A percentile compares a stretch with the other conserved stretches of the same genome.
These are phyloP conservation scores for Alternaria panax DNA, from an alignment of 2,329 filamentous ascomycete genomes.

Conservation along the genomic window DNA sequence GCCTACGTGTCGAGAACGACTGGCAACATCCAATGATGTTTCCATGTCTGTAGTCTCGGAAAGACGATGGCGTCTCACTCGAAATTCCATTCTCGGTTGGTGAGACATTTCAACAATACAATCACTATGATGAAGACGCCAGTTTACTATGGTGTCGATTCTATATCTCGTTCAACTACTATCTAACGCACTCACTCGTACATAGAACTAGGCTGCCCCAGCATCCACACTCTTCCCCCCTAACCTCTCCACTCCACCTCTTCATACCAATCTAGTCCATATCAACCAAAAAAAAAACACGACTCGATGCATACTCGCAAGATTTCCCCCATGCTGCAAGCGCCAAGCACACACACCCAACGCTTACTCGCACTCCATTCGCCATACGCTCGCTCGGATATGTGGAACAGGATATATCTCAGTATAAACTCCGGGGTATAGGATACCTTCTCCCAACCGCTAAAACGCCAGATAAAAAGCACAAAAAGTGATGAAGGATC, in stretches of 20 bases:
- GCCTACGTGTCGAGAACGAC: fast-evolving
- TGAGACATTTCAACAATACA: not conserved
- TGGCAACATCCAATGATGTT: not conserved
- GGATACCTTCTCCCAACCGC: conserved; percentile 32
- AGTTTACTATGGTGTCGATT: conserved; percentile 6
- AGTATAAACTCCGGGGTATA: conserved; percentile 33
- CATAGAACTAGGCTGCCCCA: not conserved
- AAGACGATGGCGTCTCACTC: not conserved
- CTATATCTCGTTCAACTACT: conserved; percentile 2
- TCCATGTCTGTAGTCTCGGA: not conserved
- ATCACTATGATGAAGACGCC: not conserved
- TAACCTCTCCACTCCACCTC: not conserved
- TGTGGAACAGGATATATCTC: not conserved
- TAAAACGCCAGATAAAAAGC: conserved; percentile 21
- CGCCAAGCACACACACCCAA: not conserved
- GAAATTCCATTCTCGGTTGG: fast-evolving
- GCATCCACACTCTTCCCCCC: not conserved
- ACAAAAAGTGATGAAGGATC: conserved; percentile 11
- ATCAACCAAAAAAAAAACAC: conserved; percentile 2
- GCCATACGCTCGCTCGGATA: not conserved
- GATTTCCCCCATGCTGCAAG: not conserved
- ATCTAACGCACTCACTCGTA: not conserved
- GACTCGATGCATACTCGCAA: not conserved
- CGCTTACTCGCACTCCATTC: conserved; percentile 1
- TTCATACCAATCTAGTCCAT: conserved; percentile 1